Evolutionary conservation across 345 rosid genomes (phyloP), one percentile per base, ranked within the genome.

Genomic region (Raphanus sativus): DNA sequence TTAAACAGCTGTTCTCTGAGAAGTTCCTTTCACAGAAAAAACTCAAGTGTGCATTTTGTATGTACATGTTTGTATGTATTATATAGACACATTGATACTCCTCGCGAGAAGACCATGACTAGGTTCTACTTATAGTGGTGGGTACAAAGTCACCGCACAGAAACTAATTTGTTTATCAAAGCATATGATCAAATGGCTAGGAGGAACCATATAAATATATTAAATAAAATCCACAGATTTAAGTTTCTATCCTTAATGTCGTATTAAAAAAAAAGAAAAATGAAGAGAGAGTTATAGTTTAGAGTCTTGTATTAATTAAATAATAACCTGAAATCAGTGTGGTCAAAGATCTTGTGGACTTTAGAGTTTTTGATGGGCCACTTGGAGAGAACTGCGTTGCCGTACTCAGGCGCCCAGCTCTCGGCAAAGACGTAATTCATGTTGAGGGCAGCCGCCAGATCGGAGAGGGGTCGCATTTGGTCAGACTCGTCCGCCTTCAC

Each of bases 361-460:
- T 70, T 80, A 85, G 84, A 90, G 34, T 67, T 74, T 83, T 86
- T 86, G 64, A 94, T 94, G 60, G 97, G 97, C 97, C 97, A 94
- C 80, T 81, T 88, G 4, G 98, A 94, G 40, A 92, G 81, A 28
- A 94, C 78, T 58, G 98, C 97, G 85, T 94, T 94, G 8, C 98
- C 98, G 75, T 92, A 94, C 80, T 94, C 97, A 25, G 98, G 98
- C 54, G 98, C 98, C 98, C 98, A 94, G 81, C 97, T 92, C 83
- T 94, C 98, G 6, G 98, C 98, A 81, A 92, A 94, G 9, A 86
- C 95, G 67, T 92, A 92, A 29, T 80, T 83, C 98, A 94, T 92
- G 54, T 92, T 93, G 80, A 94, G 83, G 38, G 95, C 95, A 8
- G 84, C 82, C 8, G 98, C 97, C 59, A 94, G 84, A 81, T 94